Evolutionary conservation across 306 rosid genomes (phyloP).

Genomic region (Corylus heterophylla): DNA sequence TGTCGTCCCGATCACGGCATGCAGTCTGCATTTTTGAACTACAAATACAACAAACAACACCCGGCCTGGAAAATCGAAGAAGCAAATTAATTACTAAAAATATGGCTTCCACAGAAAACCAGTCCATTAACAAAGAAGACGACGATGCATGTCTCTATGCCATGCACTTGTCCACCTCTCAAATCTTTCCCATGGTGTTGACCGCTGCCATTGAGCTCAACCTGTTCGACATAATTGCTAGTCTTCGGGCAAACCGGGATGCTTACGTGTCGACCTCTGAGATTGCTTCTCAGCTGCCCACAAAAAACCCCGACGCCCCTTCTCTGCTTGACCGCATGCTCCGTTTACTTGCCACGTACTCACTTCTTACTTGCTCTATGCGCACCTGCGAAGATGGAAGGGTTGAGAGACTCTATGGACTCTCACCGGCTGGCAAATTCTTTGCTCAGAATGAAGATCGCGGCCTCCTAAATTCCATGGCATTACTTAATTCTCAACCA

Average conservation of each 20-base stretch:
- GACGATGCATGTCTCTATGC: conserved; percentile 24
- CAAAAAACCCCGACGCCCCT: conserved; percentile 9
- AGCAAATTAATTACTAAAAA: neutral
- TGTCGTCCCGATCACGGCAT: too few relatives aligned
- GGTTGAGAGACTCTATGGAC: conserved; percentile 11
- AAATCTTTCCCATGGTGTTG: conserved; percentile 2
- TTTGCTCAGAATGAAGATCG: neutral
- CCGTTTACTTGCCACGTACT: conserved; percentile 20
- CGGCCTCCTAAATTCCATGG: conserved; percentile 7
- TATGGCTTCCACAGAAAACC: neutral
- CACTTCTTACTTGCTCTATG: conserved; percentile 16
- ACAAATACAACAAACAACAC: too few relatives aligned
- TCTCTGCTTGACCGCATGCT: conserved; percentile 25
- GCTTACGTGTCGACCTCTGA: conserved; percentile 21
- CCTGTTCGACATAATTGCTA: conserved; percentile 31
- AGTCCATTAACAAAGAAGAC: neutral
- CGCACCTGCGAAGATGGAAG: neutral
- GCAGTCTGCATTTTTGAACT: too few relatives aligned
- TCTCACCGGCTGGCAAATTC: conserved; percentile 27
- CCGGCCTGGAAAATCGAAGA: too few relatives aligned
- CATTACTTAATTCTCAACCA: neutral
- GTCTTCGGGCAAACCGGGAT: neutral
- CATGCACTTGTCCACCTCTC: neutral
- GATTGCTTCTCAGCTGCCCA: conserved; percentile 22
- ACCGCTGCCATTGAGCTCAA: conserved; percentile 36